Percentiles rank a stretch among this genome's conserved stretches.
phyloP scores from a whole-genome alignment of 345 rosid genomes.

The Noccaea caerulescens region DNA sequence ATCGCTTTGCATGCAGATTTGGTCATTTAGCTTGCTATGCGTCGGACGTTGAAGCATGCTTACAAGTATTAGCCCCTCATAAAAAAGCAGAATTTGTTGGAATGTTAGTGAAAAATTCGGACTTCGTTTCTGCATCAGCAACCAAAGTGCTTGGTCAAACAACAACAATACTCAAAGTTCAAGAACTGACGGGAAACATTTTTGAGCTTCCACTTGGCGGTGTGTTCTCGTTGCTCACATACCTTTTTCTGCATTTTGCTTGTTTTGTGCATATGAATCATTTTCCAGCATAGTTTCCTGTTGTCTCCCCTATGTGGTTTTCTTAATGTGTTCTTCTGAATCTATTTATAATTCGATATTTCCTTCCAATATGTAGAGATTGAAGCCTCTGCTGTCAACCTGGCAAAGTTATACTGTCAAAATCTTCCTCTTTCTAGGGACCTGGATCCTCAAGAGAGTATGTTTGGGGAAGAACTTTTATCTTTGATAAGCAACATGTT shows the following conservation, averaged over 20 bases:
- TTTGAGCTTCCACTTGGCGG: conserved; percentile 59
- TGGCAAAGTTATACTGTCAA: conserved; percentile 73
- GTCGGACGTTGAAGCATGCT: conserved; percentile 73
- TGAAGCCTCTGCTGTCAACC: conserved; percentile 58
- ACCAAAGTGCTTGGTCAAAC: conserved; percentile 77
- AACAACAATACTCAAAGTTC: conserved; percentile 65
- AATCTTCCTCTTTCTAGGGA: conserved; percentile 85
- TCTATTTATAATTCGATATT: conserved; percentile 30
- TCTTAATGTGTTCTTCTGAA: conserved; percentile 19
- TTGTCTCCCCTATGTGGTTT: conserved; percentile 12
- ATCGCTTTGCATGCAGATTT: conserved; percentile 61
- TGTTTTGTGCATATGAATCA: conserved; percentile 2
- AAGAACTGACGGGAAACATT: conserved; percentile 66
- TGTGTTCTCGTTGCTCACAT: conserved; percentile 46
- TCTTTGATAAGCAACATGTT: conserved; percentile 70
- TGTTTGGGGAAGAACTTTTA: conserved; percentile 94
- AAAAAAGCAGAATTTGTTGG: conserved; percentile 61
- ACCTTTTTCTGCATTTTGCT: background rate
- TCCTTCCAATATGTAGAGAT: conserved; percentile 55
- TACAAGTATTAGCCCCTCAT: conserved; percentile 68
- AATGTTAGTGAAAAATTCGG: conserved; percentile 53
- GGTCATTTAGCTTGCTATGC: conserved; percentile 93
- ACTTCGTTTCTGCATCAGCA: conserved; percentile 47
- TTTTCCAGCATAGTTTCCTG: conserved; percentile 19
- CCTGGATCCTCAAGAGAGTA: conserved; percentile 88